Conservation (phyloP, 225 moss, liverwort and hornwort species). For the Pseudoscleropodium purum region DNA sequence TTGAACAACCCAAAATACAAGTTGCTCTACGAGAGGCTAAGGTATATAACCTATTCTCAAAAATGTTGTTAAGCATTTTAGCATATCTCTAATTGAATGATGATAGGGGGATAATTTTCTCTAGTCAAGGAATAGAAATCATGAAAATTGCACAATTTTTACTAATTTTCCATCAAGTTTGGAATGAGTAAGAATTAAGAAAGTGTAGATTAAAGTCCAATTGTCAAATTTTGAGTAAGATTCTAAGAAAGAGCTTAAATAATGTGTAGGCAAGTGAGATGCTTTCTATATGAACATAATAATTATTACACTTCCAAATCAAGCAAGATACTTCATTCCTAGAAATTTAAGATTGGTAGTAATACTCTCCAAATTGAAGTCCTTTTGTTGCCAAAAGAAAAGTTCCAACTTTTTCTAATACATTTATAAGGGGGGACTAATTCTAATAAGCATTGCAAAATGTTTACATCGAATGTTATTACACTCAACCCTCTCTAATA, state of each 20-base stretch:
- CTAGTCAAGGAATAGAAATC: too few species aligned
- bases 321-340: accelerated
- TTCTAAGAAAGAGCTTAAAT: neutral
- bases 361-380: neutral
- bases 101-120: too few species aligned
- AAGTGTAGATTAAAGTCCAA: too few species aligned
- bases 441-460: neutral
- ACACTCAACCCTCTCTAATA: neutral
- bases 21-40: accelerated
- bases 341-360: too few species aligned
- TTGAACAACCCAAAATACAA: too few species aligned
- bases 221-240: neutral
- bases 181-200: too few species aligned
- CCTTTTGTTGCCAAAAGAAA: neutral
- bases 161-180: too few species aligned
- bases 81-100: too few species aligned
- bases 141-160: too few species aligned
- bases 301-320: neutral
- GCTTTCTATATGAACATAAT: neutral
- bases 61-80: too few species aligned
- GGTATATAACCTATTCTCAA: too few species aligned
- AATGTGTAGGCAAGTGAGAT: neutral
- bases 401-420: neutral
- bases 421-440: neutral
- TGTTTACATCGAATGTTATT: neutral